Evolutionary conservation across 371 early-diverging fungal genomes (phyloP).

Genomic region (Mucor irregularis): DNA sequence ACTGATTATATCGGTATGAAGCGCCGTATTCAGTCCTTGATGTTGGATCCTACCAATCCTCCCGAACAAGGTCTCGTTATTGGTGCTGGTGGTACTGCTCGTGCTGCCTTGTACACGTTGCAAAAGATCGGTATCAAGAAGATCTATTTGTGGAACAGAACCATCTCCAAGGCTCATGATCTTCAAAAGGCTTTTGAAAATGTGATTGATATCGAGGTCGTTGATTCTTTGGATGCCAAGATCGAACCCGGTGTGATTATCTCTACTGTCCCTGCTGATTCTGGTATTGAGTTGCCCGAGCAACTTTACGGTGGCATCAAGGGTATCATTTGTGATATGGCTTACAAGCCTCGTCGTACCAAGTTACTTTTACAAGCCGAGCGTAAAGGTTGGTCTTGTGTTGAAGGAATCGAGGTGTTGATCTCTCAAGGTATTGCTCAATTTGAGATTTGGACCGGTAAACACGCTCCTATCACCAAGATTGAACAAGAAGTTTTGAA

Average conservation of each 20-base stretch:
- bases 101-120: conserved; percentile 91
- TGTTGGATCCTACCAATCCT: conserved; percentile 40
- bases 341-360: conserved; percentile 88
- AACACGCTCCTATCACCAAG: conserved; percentile 51
- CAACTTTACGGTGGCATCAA: conserved; percentile 52
- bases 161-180: conserved; percentile 68
- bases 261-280: conserved; percentile 84
- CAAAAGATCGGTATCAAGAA: conserved; percentile 69
- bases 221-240: conserved; percentile 38
- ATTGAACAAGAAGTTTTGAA: conserved; percentile 49
- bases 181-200: conserved; percentile 69
- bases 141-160: conserved; percentile 89
- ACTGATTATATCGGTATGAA: conserved; percentile 94
- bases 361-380: conserved; percentile 65
- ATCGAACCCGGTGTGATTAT: conserved; percentile 58
- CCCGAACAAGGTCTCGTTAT: conserved; percentile 73
- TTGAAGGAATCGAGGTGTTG: conserved; percentile 87
- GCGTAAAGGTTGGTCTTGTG: conserved; percentile 67
- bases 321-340: conserved; percentile 90
- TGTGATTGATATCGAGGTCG: conserved; percentile 46
- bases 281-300: conserved; percentile 64
- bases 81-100: conserved; percentile 96
- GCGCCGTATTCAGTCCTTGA: conserved; percentile 58
- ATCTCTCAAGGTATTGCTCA: conserved; percentile 93
- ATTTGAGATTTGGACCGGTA: conserved; percentile 73